Base-by-base conservation (phyloP, 352 stramenopile species). In the Pythium chondricola region DNA sequence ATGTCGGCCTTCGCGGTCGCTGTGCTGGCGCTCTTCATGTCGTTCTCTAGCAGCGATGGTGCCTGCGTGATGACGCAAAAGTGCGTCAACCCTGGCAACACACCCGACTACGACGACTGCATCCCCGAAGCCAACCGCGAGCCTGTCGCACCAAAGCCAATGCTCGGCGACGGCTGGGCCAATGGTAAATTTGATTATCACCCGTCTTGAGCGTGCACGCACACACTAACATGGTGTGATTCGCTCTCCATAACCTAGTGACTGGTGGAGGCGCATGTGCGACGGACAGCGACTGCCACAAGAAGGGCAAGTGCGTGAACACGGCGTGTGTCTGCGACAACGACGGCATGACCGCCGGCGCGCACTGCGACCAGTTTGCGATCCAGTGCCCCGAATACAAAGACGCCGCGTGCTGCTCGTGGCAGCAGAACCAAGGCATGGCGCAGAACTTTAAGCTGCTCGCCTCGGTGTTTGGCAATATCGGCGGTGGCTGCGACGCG, bases 381-480 rank as follows among this genome's bases (percentile, higher is more conserved):
- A 83, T 93, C 52, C 82, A 95, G 48, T 95, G 85, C 48, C 85
- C 85, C n/a, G 77, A 84, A 32, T 95, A 94, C 64, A 69, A 70
- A 31, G 64, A 76, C 43, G 48, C 60, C 1, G 80, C 83, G 5
- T 95, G 85, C 59, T 95, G 85, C 60, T 87, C 81, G 41, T 95
- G 85, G 85, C 82, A 95, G 58, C 85, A 95, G 65, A 95, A 95
- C 56, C 80, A 89, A 41, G 82, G 68, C 1, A 71, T 95, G 56
- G 86, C 83, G 25, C 68, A 92, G 56, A 95, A 95, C 57, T 93
- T 93, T 49, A 80, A 85, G 65, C 56, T 93, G 10, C 25, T 93
- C 14, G 69, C 72, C 32, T 74, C 52, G 21, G 64, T 88, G 21
- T 93, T 93, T 58, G 78, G 69, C 46, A 84, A 85, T 48, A 70